Base-by-base conservation (phyloP, 345 rosid species). In the Boechera stricta region DNA sequence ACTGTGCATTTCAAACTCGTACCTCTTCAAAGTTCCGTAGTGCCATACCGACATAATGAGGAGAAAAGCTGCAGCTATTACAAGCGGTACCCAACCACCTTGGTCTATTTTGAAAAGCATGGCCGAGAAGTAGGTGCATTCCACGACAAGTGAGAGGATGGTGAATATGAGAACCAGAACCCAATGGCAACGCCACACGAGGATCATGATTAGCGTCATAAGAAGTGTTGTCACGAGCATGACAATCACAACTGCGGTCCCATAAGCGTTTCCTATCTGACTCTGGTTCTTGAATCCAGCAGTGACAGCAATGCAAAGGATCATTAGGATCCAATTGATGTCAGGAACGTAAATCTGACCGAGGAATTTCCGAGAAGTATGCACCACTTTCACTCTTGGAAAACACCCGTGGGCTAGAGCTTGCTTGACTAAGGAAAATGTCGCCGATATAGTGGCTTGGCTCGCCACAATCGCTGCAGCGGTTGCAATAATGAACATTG, bases 61-160 rank as follows among this genome's bases (percentile, higher is more conserved):
- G 12, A 92, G 89, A 36, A 94, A 92, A 55, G 90, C 76, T 45
- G 90, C 68, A 36, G 97, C 91, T 18, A 94, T 89, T 16, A 89
- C 96, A 28, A 94, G 91, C 5, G 97, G 98, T 38, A 94, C 87
- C 97, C 98, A 94, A 62, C 98, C 97, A 8, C 97, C 94, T 72
- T 88, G 90, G 1, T 86, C 87, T 56, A 89, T 71, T 77, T 94
- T 94, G 28, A 88, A 86, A 73, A 83, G 81, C 77, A 91, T 89
- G 1, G 97, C 94, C 5, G 91, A 90, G 69, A 87, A 88, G 75
- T 94, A 94, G 16, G 91, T 87, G 28, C 97, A 92, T 76, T 94
- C 98, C 84, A 94, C 84, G 0, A 82, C 80, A 8, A 90, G 88
- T 32, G 90, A 94, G 26, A 86, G 80, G 16, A 79, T 6, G 71